phyloP scores from a whole-genome alignment of 1,284 basidiomycete species.

The Coniophora puteana region DNA sequence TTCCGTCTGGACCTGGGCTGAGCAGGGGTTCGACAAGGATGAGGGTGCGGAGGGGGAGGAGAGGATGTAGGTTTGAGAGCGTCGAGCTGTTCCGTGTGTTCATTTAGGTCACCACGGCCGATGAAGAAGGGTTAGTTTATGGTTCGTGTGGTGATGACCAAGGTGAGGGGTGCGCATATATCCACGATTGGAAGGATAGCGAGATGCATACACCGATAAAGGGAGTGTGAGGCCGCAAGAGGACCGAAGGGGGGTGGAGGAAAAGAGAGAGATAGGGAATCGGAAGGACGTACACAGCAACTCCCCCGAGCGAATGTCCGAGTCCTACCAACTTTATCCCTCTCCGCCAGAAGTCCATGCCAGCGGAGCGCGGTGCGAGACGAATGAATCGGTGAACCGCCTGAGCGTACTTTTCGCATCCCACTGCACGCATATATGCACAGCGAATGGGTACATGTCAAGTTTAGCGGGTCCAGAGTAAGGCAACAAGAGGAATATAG shows the following conservation, averaged over 20 bases:
- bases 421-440: slow-evolving; percentile 44
- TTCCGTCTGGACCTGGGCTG: slow-evolving; percentile 45
- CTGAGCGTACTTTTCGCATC: slow-evolving; percentile 56
- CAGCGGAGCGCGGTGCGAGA: slow-evolving; percentile 31
- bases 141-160: no score
- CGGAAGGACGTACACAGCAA: slow-evolving; percentile 43
- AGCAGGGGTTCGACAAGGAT: slow-evolving; percentile 56
- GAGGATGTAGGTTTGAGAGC: slow-evolving; percentile 41
- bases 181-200: no score
- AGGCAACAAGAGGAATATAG: slow-evolving; percentile 1
- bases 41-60: slow-evolving; percentile 39
- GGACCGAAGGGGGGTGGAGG: slow-evolving; percentile 6
- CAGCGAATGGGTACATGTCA: slow-evolving; percentile 2
- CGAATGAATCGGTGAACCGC: slow-evolving; percentile 51
- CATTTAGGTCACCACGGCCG: slow-evolving; percentile 10
- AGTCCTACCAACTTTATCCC: slow-evolving; percentile 49
- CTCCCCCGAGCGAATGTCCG: slow-evolving; percentile 62
- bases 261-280: background rate
- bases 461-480: background rate
- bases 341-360: slow-evolving; percentile 44
- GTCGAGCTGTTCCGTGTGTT: slow-evolving; percentile 38
- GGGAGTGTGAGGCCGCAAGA: no score
- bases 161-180: no score
- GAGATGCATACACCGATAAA: no score
- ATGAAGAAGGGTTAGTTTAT: no score